Base-by-base conservation (phyloP, 2,329 filamentous ascomycete species). In the Monosporascus sp. region DNA sequence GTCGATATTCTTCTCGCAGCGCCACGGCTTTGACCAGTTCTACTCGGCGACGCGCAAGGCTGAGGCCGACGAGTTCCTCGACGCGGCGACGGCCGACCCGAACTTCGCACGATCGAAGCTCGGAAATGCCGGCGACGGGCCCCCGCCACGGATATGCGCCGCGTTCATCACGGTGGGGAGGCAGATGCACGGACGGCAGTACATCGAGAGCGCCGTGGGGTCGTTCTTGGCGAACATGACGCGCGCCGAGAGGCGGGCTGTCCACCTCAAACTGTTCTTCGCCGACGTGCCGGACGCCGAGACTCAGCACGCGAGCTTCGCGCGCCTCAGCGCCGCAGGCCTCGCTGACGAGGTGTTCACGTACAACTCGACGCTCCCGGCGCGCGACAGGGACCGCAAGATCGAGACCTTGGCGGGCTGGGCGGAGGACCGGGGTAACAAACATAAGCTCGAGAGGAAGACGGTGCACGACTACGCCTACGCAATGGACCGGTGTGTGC, bases 171-270 rank as follows among this genome's bases (percentile, higher is more conserved):
- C 66, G 1, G 57, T 66, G 7, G 63, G 59, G 22, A 59, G 66
- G 27, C 56, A 63, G 36, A 60, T 66, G 52, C 56, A 55, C 19
- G 63, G 64, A 1, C 58, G 64, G 9, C 65, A 67, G 16, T 69
- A 69, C 40, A 54, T 69, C 49, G 66, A 68, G 47, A 66, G 58
- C 22, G 67, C 67, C 7, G 60, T 69, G 8, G 66, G 64, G 3
- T 68, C 66, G 3, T 64, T 66, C 51, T 52, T 68, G 16, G 64
- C 65, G 19, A 68, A 68, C 49, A 61, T 68, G 63, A 58, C 66
- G 7, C 60, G 56, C 8, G 59, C 59, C 44, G 66, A 68, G 48
- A 59, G 66, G 24, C 53, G 58, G 31, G 50, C 58, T 8, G 55
- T 61, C 20, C 64, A 66, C 48, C 52, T 68, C 20, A 68, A 66